Percentiles rank a stretch among this genome's conserved stretches.
Conservation (phyloP, 257 asterid genomes). For the Solanum bukasovii region DNA sequence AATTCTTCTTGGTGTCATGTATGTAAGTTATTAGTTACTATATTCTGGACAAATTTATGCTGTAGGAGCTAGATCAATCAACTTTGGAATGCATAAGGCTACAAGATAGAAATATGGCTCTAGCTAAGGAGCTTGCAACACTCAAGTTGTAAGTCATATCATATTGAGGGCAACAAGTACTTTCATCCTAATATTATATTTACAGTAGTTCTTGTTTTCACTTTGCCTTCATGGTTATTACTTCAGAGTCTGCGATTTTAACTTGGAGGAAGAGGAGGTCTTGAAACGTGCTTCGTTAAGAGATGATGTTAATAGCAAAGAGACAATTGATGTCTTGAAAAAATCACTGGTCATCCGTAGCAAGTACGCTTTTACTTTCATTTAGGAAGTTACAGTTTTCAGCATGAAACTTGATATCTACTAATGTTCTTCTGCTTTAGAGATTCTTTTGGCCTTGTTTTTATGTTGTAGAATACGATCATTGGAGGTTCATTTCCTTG, state of each 20-base stretch:
- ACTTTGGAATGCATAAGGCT: slow-evolving; percentile 49
- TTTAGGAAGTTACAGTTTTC: neutral
- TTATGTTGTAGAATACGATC: neutral
- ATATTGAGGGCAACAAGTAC: neutral
- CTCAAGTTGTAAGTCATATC: slow-evolving; percentile 54
- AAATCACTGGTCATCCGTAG: slow-evolving; percentile 67
- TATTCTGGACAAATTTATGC: slow-evolving; percentile 1
- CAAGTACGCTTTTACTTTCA: slow-evolving; percentile 37
- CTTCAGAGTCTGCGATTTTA: slow-evolving; percentile 57
- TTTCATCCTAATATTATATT: neutral
- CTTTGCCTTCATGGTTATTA: neutral
- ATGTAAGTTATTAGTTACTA: neutral
- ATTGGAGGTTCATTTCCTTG: neutral
- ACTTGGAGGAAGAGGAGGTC: slow-evolving; percentile 67
- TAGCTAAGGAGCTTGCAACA: slow-evolving; percentile 92
- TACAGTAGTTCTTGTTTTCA: neutral
- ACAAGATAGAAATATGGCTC: slow-evolving; percentile 61
- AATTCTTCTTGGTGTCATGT: neutral
- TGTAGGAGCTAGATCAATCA: slow-evolving; percentile 57
- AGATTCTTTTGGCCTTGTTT: neutral
- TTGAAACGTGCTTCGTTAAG: slow-evolving; percentile 80
- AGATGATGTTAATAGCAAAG: slow-evolving; percentile 51
- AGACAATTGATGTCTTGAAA: slow-evolving; percentile 57
- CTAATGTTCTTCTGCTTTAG: neutral
- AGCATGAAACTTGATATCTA: neutral